Conservation (phyloP, 805 yeast species). For the Hanseniaspora mollemarum region DNA sequence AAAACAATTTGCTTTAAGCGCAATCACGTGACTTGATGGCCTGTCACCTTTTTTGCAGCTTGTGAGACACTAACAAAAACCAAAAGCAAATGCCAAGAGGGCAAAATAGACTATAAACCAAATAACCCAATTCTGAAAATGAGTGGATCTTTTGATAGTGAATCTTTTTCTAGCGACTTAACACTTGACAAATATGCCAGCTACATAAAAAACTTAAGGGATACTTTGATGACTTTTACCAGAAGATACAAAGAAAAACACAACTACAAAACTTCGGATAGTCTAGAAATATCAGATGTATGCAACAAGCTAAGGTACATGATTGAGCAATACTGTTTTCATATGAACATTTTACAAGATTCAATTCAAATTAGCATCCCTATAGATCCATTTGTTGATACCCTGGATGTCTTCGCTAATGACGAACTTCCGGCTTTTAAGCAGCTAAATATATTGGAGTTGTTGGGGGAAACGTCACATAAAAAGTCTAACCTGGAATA, state of each 20-base stretch:
- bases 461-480: background rate
- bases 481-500: background rate
- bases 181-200: background rate
- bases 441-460: background rate
- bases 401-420: conserved; percentile 2
- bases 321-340: conserved; percentile 13
- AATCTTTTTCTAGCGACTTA: background rate
- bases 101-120: background rate
- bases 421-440: conserved; percentile 7
- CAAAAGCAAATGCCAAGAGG: background rate
- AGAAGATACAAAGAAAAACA: background rate
- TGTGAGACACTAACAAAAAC: background rate
- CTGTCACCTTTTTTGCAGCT: background rate
- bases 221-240: background rate
- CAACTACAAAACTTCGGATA: background rate
- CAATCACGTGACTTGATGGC: background rate
- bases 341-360: conserved; percentile 11
- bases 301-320: conserved; percentile 7
- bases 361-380: conserved; percentile 11
- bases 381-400: conserved; percentile 15
- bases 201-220: background rate
- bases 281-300: background rate
- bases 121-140: background rate
- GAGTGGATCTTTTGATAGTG: background rate
- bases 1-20: background rate